These are phyloP conservation scores for Linnemannia hyalina DNA, from an alignment of 192 early-diverging fungal species.

Conservation along the genomic window DNA sequence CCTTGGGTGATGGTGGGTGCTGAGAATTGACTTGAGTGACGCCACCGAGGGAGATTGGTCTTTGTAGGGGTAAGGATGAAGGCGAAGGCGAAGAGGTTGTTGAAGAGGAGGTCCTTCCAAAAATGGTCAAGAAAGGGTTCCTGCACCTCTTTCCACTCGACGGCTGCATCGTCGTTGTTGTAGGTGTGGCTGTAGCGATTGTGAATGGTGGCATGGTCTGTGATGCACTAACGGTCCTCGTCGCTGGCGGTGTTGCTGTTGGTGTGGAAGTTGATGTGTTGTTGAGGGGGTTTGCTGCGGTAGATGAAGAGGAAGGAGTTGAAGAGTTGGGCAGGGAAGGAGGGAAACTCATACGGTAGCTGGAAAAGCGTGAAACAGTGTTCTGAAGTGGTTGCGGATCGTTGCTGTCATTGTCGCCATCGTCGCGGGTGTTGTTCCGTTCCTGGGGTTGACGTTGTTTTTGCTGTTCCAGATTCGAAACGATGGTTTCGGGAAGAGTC, in stretches of 20 bases:
- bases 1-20: not conserved
- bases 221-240: not conserved
- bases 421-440: not conserved
- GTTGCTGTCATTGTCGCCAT: not conserved
- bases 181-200: not conserved
- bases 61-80: not conserved
- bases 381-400: conserved; percentile 14
- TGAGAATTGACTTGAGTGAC: not conserved
- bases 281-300: not conserved
- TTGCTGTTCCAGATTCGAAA: not conserved
- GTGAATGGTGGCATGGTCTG: not conserved
- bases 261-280: not conserved
- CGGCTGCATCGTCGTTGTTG: not conserved
- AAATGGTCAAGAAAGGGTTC: conserved; percentile 30
- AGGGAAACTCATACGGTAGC: conserved; percentile 17
- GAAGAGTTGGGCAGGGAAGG: not conserved
- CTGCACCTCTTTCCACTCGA: conserved; percentile 6
- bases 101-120: not conserved
- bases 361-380: conserved; percentile 13
- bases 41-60: not conserved
- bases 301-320: not conserved
- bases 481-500: conserved; percentile 12
- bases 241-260: not conserved
- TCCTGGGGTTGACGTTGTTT: not conserved
- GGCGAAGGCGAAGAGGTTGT: not conserved